A percentile compares a stretch with the other conserved stretches of the same genome.
These are phyloP conservation scores for Kodamaea laetipori DNA, from an alignment of 805 yeast genomes.

Conservation along the genomic window DNA sequence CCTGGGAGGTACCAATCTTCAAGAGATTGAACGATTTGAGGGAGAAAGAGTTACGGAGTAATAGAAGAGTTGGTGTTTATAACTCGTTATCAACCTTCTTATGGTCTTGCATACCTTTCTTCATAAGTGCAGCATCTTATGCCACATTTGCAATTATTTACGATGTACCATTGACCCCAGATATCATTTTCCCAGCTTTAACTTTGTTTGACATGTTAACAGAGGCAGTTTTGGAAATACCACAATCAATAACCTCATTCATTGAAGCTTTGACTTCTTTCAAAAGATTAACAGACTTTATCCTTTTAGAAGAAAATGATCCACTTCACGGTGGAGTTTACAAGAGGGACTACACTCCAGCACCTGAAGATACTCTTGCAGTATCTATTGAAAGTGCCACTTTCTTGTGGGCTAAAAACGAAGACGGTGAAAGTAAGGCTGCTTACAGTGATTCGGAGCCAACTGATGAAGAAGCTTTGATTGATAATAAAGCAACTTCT, in stretches of 20 bases:
- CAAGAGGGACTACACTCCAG: neutral
- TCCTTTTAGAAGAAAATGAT: slow-evolving; percentile 37
- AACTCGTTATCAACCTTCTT: slow-evolving; percentile 34
- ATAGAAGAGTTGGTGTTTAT: slow-evolving; percentile 32
- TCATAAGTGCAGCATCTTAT: slow-evolving; percentile 37
- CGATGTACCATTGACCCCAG: slow-evolving; percentile 34
- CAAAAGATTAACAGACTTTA: slow-evolving; percentile 34
- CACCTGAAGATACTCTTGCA: slow-evolving; percentile 29
- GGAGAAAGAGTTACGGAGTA: slow-evolving; percentile 34
- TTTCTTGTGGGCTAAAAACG: slow-evolving; percentile 31
- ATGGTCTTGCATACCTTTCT: slow-evolving; percentile 42
- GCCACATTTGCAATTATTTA: slow-evolving; percentile 26
- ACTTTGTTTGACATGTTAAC: slow-evolving; percentile 38
- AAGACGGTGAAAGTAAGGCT: neutral
- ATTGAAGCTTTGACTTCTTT: slow-evolving; percentile 36
- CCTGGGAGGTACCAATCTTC: slow-evolving; percentile 46
- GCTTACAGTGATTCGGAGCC: neutral
- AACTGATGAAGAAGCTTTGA: slow-evolving; percentile 1
- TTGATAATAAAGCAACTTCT: neutral
- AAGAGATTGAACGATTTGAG: slow-evolving; percentile 32
- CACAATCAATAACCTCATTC: slow-evolving; percentile 28
- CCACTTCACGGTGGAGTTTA: slow-evolving; percentile 15
- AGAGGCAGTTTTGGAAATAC: slow-evolving; percentile 37
- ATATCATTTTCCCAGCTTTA: slow-evolving; percentile 41
- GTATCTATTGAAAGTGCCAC: slow-evolving; percentile 39